Evolutionary conservation across 257 asterid genomes (phyloP).

Genomic region (Solanum infundibuliforme): DNA sequence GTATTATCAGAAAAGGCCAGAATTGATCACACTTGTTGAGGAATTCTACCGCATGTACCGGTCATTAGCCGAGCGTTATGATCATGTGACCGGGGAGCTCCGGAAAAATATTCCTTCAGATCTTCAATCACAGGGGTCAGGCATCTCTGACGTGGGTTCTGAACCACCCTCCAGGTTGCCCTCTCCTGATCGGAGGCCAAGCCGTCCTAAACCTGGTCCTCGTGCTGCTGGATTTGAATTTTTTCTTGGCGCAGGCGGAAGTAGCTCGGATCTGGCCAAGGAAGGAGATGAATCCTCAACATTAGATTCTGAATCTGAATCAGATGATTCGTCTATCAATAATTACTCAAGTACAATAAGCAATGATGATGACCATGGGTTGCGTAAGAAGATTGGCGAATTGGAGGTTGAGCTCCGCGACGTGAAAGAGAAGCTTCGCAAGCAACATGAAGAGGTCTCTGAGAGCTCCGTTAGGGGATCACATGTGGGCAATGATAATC

Average conservation of each 20-base stretch:
- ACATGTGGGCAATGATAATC: slow-evolving; percentile 14
- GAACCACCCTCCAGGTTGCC: slow-evolving; percentile 46
- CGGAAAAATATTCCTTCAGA: slow-evolving; percentile 56
- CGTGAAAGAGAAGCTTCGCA: slow-evolving; percentile 44
- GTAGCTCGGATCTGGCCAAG: slow-evolving; percentile 45
- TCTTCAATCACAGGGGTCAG: slow-evolving; percentile 87
- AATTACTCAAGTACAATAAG: slow-evolving; percentile 32
- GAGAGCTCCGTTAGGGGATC: slow-evolving; percentile 13
- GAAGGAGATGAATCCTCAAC: slow-evolving; percentile 76
- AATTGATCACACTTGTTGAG: slow-evolving; percentile 50
- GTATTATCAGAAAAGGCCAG: slow-evolving; percentile 66
- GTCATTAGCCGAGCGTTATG: slow-evolving; percentile 60
- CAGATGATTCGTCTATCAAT: slow-evolving; percentile 77
- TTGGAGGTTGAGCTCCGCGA: slow-evolving; percentile 58
- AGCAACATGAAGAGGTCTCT: slow-evolving; percentile 19
- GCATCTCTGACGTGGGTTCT: slow-evolving; percentile 60
- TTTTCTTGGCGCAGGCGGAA: slow-evolving; percentile 50
- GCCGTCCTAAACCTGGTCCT: slow-evolving; percentile 50
- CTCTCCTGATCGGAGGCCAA: slow-evolving; percentile 34
- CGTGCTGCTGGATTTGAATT: slow-evolving; percentile 85
- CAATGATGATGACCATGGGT: slow-evolving; percentile 40
- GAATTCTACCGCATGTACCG: slow-evolving; percentile 57
- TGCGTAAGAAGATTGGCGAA: slow-evolving; percentile 40
- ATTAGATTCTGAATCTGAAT: slow-evolving; percentile 71
- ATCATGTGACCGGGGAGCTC: slow-evolving; percentile 58